These are phyloP conservation scores for Botrytis cinerea DNA, from an alignment of 2,329 filamentous ascomycete species.

Conservation along the genomic window DNA sequence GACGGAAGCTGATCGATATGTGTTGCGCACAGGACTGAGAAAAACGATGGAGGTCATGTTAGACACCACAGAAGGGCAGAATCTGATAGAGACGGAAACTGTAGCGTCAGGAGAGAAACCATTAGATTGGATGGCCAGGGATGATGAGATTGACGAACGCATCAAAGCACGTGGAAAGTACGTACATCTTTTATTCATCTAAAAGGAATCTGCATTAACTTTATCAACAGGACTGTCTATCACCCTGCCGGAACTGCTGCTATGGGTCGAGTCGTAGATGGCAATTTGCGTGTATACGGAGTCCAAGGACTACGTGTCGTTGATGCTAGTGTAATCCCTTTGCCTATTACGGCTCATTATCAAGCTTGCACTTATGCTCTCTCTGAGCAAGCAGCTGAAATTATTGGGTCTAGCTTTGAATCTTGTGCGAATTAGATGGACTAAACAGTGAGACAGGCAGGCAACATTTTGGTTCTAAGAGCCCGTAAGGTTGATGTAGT, in stretches of 20 bases:
- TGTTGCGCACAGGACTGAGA: constrained; percentile 4
- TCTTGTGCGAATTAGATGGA: too few species aligned
- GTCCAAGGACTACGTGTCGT: not conserved
- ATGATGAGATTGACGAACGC: constrained; percentile 10
- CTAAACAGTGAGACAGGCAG: too few species aligned
- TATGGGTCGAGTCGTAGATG: not conserved
- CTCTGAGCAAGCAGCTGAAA: constrained; percentile 9
- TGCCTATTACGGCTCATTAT: constrained; percentile 4
- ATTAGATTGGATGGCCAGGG: not conserved
- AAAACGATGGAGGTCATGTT: not conserved
- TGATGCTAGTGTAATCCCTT: too few species aligned
- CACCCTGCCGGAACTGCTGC: constrained; percentile 7
- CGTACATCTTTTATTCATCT: too few species aligned
- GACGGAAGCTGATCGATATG: constrained; percentile 6
- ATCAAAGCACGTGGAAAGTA: constrained; percentile 11
- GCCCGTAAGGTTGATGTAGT: too few species aligned
- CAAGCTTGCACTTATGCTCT: constrained; percentile 7
- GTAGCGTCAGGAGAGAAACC: not conserved
- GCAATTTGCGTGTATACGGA: not conserved
- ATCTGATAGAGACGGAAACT: not conserved
- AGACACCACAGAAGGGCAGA: not conserved
- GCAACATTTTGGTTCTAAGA: too few species aligned
- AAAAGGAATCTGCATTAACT: too few species aligned
- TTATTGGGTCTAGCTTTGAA: not conserved
- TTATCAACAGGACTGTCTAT: not conserved